Evolutionary conservation across 495 filamentous ascomycete species (phyloP).

Genomic region (Hypoxylon cercidicola): DNA sequence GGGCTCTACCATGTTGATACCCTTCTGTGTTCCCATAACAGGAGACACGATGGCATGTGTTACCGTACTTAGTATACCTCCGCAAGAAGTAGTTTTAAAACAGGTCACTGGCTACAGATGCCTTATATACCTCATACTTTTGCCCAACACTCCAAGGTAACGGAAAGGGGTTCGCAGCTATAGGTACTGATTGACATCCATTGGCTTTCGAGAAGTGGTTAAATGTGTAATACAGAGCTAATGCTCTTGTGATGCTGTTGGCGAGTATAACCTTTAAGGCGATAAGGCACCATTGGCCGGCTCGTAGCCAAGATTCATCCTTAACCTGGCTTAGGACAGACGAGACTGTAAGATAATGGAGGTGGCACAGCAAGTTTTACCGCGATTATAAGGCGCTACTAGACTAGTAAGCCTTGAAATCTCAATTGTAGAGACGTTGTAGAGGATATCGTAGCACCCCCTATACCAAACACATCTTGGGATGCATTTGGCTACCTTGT

Average conservation of each 20-base stretch:
- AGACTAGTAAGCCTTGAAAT: no score
- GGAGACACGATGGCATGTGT: conserved; percentile 25
- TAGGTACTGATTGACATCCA: conserved; percentile 7
- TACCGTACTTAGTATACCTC: conserved; percentile 20
- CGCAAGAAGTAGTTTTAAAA: conserved; percentile 19
- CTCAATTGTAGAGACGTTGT: no score
- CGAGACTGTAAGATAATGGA: no score
- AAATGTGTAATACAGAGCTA: conserved; percentile 13
- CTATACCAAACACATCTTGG: no score
- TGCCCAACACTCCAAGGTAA: conserved; percentile 15
- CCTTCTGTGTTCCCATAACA: conserved; percentile 13
- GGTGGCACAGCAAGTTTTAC: no score
- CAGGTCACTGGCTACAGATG: conserved; percentile 11
- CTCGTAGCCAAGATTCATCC: conserved; percentile 5
- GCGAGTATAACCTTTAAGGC: conserved; percentile 2
- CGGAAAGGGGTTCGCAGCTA: conserved; percentile 18
- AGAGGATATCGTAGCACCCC: no score
- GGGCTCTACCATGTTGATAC: conserved; percentile 57
- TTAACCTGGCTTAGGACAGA: neutral
- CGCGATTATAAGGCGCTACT: no score
- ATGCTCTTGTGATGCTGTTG: conserved; percentile 6
- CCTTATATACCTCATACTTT: conserved; percentile 18
- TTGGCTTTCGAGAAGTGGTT: conserved; percentile 14
- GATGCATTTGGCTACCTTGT: no score
- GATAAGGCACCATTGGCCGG: conserved; percentile 8